Base-by-base conservation (phyloP, 257 asterid species). In the Solanum commersonii region DNA sequence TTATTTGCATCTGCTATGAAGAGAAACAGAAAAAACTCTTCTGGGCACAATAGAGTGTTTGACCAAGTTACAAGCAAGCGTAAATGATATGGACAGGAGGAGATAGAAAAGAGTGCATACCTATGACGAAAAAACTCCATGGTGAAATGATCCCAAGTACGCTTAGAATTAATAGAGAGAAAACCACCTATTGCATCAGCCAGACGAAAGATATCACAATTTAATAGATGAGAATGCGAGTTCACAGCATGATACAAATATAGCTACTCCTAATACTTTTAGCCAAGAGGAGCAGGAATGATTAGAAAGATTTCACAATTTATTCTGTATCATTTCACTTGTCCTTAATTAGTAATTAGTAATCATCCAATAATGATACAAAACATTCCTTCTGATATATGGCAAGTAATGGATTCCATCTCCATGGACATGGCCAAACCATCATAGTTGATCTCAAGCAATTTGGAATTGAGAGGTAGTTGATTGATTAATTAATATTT, bases 121-220 rank as follows among this genome's bases (percentile, higher is more conserved):
- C 99, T 92, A 93, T 87, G 46, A 88, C 81, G 84, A 95, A 94
- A 86, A 90, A 87, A 88, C 83, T 92, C 86, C 82, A 91, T 52
- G 92, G 85, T 25, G 98, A 93, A 91, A 94, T 88, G 87, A 94
- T 94, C 89, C 98, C 98, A 31, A 94, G 89, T 89, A 96, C 85
- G 91, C 98, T 95, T 91, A 95, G 89, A 90, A 93, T 88, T 90
- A 92, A 83, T 83, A 96, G 90, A 49, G 91, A 90, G 89, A 91
- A 88, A 88, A 89, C 93, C 37, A 94, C 98, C 99, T 96, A 97
- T 86, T 84, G 77, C 91, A 92, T 33, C 67, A 72, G 12, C 16
- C 44, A 87, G 85, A 46, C 1, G 65, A 81, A 60, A 67, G 46
- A 60, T 31, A 38, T 23, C 84, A 87, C 46, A 10, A 76, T 33